Conservation (phyloP, 208 protist genomes). For the Trichomonas vaginalis region DNA sequence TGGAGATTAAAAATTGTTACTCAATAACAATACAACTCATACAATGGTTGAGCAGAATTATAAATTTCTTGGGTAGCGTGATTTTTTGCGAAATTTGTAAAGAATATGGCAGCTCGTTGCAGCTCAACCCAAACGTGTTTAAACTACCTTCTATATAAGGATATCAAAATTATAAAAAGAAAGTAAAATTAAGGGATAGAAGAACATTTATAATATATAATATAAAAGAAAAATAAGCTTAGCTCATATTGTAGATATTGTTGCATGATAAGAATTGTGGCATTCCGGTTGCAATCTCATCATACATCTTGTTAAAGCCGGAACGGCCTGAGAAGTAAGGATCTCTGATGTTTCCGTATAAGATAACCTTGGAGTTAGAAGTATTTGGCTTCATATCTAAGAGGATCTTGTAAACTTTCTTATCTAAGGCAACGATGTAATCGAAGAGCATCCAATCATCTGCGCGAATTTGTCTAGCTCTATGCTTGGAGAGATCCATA, state of each 20-base stretch:
- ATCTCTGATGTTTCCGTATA: background rate
- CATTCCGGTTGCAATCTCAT: background rate
- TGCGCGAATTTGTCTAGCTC: background rate
- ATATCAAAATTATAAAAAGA: too few relatives aligned
- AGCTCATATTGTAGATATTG: background rate
- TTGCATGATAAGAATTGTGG: background rate
- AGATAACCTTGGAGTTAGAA: background rate
- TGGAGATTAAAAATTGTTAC: too few relatives aligned
- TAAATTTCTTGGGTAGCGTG: too few relatives aligned
- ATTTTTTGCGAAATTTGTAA: too few relatives aligned
- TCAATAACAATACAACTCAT: too few relatives aligned
- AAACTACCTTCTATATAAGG: too few relatives aligned
- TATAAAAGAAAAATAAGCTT: background rate
- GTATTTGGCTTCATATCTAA: background rate
- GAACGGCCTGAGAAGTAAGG: background rate
- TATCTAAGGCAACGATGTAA: background rate
- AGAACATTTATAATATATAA: background rate
- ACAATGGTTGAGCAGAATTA: too few relatives aligned
- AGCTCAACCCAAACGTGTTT: too few relatives aligned
- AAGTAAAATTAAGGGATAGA: background rate
- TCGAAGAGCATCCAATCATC: background rate
- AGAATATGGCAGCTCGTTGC: too few relatives aligned
- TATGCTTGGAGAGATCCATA: background rate
- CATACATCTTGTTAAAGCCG: background rate
- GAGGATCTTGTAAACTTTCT: background rate